These are phyloP conservation scores for Corymbia maculata DNA, from an alignment of 345 rosid genomes.

Conservation along the genomic window DNA sequence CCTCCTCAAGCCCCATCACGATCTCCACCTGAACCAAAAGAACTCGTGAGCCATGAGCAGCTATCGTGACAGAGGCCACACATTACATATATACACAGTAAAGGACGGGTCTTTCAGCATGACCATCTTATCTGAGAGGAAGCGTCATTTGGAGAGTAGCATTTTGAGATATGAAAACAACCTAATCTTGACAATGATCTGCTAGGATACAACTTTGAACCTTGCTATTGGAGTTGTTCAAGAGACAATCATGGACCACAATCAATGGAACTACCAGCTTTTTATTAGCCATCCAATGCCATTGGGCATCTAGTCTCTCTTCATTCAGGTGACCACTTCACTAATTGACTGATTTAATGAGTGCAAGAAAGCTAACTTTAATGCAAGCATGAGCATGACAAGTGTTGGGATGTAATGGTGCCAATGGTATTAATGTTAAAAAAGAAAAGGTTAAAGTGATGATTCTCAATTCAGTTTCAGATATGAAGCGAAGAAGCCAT, in stretches of 20 bases:
- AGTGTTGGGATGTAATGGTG: neutral
- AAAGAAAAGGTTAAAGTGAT: neutral
- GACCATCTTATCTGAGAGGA: neutral
- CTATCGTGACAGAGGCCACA: neutral
- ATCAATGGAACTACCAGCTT: neutral
- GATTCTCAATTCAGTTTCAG: neutral
- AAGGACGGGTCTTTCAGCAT: neutral
- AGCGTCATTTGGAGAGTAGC: neutral
- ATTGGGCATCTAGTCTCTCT: neutral
- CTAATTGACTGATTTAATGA: neutral
- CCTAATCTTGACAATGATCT: neutral
- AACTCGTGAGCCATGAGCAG: neutral
- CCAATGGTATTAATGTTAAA: neutral
- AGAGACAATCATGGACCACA: neutral
- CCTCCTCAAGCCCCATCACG: slow-evolving; percentile 27
- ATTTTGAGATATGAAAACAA: neutral
- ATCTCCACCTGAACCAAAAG: slow-evolving; percentile 13
- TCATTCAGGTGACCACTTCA: neutral
- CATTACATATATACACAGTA: rapidly evolving
- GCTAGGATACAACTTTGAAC: neutral
- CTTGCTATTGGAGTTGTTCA: neutral
- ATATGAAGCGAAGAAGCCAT: neutral
- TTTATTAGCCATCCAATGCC: neutral
- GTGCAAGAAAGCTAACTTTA: neutral
- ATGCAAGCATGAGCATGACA: neutral